Evolutionary conservation across 129 eudicot species (phyloP).

Genomic region (Centella asiatica): DNA sequence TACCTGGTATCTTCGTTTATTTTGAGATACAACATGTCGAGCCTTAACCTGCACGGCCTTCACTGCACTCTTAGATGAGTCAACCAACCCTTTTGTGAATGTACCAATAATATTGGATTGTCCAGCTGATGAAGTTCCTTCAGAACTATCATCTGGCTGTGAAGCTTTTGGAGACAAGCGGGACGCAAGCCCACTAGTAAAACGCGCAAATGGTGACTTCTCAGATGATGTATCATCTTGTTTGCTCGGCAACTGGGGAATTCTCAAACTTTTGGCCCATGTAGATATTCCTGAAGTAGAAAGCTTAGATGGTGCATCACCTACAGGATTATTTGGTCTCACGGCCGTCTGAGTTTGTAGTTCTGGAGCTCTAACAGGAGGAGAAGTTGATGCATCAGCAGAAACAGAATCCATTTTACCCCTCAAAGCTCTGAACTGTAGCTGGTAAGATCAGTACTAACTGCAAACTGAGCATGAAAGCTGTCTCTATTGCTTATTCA

Average conservation of each 20-base stretch:
- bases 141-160: slow-evolving; percentile 47
- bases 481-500: slow-evolving; percentile 9
- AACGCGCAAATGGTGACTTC: slow-evolving; percentile 65
- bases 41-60: slow-evolving; percentile 94
- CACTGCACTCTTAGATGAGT: slow-evolving; percentile 87
- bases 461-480: slow-evolving; percentile 4
- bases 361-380: slow-evolving; percentile 26
- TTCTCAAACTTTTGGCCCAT: slow-evolving; percentile 76
- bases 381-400: slow-evolving; percentile 31
- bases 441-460: slow-evolving; percentile 9
- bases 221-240: slow-evolving; percentile 54
- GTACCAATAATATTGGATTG: slow-evolving; percentile 68
- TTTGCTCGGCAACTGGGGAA: slow-evolving; percentile 47
- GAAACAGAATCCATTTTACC: slow-evolving; percentile 47
- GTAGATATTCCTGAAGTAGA: slow-evolving; percentile 68
- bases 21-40: slow-evolving; percentile 94
- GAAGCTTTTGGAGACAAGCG: slow-evolving; percentile 64
- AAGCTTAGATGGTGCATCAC: slow-evolving; percentile 37
- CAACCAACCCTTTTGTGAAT: slow-evolving; percentile 81
- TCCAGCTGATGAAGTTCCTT: slow-evolving; percentile 45
- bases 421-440: slow-evolving; percentile 20
- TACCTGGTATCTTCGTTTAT: slow-evolving; percentile 94
- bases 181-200: slow-evolving; percentile 61
- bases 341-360: slow-evolving; percentile 24
- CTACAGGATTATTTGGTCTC: slow-evolving; percentile 28